Conservation (phyloP, 148 eudicot species). For the Cornus suecica region DNA sequence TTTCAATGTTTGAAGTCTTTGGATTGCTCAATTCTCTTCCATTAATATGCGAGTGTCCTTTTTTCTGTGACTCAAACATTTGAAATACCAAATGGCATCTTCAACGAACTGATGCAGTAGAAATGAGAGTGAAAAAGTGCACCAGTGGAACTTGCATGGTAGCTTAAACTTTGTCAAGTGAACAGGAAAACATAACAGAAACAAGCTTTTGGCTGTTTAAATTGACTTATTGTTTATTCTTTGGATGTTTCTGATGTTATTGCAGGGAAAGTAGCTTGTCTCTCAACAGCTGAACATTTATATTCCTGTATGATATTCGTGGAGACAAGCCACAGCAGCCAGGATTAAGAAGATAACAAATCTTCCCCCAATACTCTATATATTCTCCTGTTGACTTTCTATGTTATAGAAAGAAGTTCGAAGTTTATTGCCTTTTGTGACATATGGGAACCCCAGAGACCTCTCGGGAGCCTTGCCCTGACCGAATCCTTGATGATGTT, state of each 20-base stretch:
- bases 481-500: constrained; percentile 53
- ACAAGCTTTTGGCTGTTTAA: neutral
- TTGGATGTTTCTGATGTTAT: neutral
- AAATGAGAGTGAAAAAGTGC: neutral
- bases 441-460: constrained; percentile 61
- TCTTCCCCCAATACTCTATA: neutral
- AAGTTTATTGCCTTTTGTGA: neutral
- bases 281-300: neutral
- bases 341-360: neutral
- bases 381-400: neutral
- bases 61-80: neutral
- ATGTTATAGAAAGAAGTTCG: neutral
- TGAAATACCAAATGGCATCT: neutral
- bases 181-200: neutral
- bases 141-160: neutral
- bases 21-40: no score
- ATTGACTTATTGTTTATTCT: neutral
- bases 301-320: neutral
- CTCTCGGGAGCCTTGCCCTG: constrained; percentile 62
- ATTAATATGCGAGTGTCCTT: neutral
- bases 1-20: no score
- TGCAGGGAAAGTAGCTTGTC: neutral
- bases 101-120: neutral
- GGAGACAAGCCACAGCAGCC: neutral
- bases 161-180: neutral